A percentile compares a stretch with the other conserved stretches of the same genome.
Evolutionary conservation across 1,139 yeast genomes (phyloP).

Genomic region (Yamadazyma atlantica): DNA sequence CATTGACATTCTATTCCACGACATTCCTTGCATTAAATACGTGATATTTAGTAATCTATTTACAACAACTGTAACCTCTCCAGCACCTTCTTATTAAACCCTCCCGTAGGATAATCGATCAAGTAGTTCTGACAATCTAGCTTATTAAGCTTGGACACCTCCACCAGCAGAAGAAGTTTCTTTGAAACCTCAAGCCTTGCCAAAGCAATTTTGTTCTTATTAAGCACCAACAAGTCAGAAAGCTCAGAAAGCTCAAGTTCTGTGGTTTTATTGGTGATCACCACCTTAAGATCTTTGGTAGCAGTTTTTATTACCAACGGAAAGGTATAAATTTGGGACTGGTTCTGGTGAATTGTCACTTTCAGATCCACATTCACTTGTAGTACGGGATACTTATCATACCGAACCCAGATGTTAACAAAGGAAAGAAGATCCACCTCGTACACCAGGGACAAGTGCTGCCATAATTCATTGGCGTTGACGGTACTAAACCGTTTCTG

Average conservation of each 20-base stretch:
- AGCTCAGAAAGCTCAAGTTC: conserved; percentile 8
- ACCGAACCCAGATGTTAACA: conserved; percentile 58
- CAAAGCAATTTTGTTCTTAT: conserved; percentile 13
- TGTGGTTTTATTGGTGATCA: conserved; percentile 12
- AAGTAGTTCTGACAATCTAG: conserved; percentile 15
- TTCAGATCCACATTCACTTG: conserved; percentile 28
- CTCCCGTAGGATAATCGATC: conserved; percentile 12
- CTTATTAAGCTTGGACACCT: conserved; percentile 13
- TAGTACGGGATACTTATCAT: conserved; percentile 59
- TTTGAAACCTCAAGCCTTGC: conserved; percentile 14
- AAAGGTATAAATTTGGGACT: conserved; percentile 47
- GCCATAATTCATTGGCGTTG: conserved; percentile 62
- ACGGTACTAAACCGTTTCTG: conserved; percentile 36
- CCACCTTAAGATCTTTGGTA: conserved; percentile 8
- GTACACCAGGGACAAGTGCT: conserved; percentile 25
- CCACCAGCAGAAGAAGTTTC: conserved; percentile 12
- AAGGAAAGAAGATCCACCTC: conserved; percentile 39
- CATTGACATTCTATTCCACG: too few species aligned
- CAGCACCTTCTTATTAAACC: conserved; percentile 11
- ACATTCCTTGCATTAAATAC: conserved; percentile 1
- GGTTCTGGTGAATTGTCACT: conserved; percentile 47
- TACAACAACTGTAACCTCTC: conserved; percentile 1
- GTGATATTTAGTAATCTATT: background rate
- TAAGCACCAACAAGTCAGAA: conserved; percentile 10
- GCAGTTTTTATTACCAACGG: conserved; percentile 46